These are phyloP conservation scores for Capronia coronata DNA, from an alignment of 2,329 filamentous ascomycete genomes.

Conservation along the genomic window DNA sequence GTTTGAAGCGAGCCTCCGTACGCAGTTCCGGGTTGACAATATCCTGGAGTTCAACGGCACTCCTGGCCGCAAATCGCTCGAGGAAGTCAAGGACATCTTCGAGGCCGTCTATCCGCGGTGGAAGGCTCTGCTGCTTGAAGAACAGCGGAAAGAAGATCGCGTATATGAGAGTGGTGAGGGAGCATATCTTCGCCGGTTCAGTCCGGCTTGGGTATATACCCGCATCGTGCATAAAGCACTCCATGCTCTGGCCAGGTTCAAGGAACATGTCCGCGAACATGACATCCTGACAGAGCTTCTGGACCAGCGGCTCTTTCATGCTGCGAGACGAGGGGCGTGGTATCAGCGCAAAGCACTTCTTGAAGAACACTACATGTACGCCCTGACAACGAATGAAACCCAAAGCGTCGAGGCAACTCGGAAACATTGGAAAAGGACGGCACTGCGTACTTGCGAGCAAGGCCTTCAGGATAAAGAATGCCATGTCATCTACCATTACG, in stretches of 20 bases:
- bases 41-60: constrained; percentile 74
- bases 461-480: constrained; percentile 83
- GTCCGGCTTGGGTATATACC: constrained; percentile 87
- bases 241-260: constrained; percentile 71
- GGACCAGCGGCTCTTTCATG: constrained; percentile 74
- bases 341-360: constrained; percentile 91
- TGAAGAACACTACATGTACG: constrained; percentile 90
- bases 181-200: constrained; percentile 81
- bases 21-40: constrained; percentile 73
- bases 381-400: constrained; percentile 46
- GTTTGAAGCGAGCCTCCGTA: constrained; percentile 78
- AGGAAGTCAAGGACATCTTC: constrained; percentile 64
- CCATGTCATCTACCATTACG: constrained; percentile 88
- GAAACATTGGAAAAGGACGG: constrained; percentile 73
- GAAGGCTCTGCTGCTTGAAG: constrained; percentile 64
- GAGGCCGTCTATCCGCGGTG: constrained; percentile 74
- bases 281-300: constrained; percentile 67
- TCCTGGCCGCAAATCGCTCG: constrained; percentile 58
- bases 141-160: constrained; percentile 68
- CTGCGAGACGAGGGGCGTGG: constrained; percentile 79
- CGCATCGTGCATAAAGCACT: constrained; percentile 85
- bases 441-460: constrained; percentile 72
- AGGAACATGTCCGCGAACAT: constrained; percentile 72
- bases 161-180: constrained; percentile 79
- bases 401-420: constrained; percentile 58